These are phyloP conservation scores for Camellia oleifera DNA, from an alignment of 179 eudicot species.

Conservation along the genomic window DNA sequence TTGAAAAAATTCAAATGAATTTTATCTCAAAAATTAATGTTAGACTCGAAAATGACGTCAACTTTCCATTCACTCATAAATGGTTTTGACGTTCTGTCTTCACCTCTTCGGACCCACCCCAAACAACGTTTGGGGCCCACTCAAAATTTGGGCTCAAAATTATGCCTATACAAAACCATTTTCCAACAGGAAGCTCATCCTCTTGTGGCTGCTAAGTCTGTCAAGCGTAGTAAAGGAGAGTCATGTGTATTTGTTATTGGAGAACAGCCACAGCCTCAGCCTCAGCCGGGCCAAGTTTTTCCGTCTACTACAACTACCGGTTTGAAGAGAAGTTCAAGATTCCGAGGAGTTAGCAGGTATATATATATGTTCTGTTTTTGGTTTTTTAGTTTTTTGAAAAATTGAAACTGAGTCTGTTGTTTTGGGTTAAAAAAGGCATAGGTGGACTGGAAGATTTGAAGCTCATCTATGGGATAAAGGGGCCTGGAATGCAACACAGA, in stretches of 20 bases:
- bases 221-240: slow-evolving; percentile 37
- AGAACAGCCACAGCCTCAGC: background rate
- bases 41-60: too few relatives aligned
- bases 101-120: too few relatives aligned
- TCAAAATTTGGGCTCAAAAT: too few relatives aligned
- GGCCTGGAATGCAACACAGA: slow-evolving; percentile 44
- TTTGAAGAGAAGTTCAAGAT: slow-evolving; percentile 46
- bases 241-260: slow-evolving; percentile 18
- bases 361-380: background rate
- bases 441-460: slow-evolving; percentile 36
- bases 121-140: too few relatives aligned
- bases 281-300: slow-evolving; percentile 15
- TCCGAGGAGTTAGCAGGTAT: slow-evolving; percentile 48
- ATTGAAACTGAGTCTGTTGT: background rate
- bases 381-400: background rate
- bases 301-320: slow-evolving; percentile 25
- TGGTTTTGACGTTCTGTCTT: too few relatives aligned
- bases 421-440: slow-evolving; percentile 21
- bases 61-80: too few relatives aligned
- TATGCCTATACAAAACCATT: too few relatives aligned
- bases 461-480: slow-evolving; percentile 51
- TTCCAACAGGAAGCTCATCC: background rate
- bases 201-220: slow-evolving; percentile 17
- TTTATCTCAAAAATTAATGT: too few relatives aligned
- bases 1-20: too few relatives aligned